A percentile compares a stretch with the other conserved stretches of the same genome.
Conservation (phyloP, 1,139 yeast species). For the Zygosaccharomyces sapae region DNA sequence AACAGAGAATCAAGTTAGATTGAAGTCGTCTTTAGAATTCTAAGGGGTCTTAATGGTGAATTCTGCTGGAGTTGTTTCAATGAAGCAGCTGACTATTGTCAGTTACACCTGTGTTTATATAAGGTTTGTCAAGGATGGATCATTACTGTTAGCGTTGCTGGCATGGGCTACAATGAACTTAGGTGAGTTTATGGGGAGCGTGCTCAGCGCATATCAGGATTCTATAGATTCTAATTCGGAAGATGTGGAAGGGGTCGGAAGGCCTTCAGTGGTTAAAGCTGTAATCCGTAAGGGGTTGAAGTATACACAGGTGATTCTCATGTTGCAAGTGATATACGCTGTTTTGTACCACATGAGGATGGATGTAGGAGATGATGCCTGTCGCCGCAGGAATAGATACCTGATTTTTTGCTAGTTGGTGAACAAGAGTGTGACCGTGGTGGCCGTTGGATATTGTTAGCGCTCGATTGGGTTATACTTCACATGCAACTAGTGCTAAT, state of each 20-base stretch:
- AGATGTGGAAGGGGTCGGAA: constrained; percentile 14
- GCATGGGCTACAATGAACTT: constrained; percentile 10
- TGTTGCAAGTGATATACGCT: constrained; percentile 16
- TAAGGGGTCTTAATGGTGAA: not conserved
- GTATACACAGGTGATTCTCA: constrained; percentile 15
- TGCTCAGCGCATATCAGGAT: constrained; percentile 9
- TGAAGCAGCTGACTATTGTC: constrained; percentile 8
- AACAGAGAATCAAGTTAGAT: not conserved
- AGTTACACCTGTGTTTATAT: constrained; percentile 13
- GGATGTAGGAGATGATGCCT: constrained; percentile 16
- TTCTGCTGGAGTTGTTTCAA: not conserved
- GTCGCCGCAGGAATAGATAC: constrained; percentile 18
- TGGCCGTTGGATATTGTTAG: constrained; percentile 16
- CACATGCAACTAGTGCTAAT: constrained; percentile 15
- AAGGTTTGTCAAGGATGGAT: constrained; percentile 15
- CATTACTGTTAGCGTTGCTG: constrained; percentile 13
- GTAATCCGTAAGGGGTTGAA: constrained; percentile 15
- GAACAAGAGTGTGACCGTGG: constrained; percentile 20
- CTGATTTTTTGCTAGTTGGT: constrained; percentile 19
- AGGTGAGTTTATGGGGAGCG: constrained; percentile 10
- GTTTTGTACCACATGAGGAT: constrained; percentile 15
- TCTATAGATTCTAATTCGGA: constrained; percentile 16
- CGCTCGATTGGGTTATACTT: constrained; percentile 16
- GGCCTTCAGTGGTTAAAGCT: constrained; percentile 12
- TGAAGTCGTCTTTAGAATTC: not conserved